Evolutionary conservation across 306 rosid genomes (phyloP), one percentile per base, ranked within the genome.

Genomic region (Clitoria ternatea): DNA sequence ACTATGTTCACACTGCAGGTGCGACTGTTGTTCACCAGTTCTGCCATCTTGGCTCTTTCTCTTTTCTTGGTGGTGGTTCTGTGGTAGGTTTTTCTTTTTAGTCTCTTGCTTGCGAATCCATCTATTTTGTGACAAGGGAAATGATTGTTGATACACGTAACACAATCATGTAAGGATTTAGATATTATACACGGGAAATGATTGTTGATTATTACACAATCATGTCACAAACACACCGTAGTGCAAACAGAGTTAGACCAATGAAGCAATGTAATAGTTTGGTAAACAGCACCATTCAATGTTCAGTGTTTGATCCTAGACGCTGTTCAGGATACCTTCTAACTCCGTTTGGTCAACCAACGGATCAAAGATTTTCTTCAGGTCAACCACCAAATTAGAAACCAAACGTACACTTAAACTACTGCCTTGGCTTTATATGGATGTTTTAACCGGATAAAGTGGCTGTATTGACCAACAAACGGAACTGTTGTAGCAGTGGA

Each of bases 21-120:
- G 95, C 86, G 1, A 83, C 82, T 4, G 95, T 82, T 30, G 85
- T 94, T 72, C 99, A 94, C 81, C 99, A 94, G 59, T 91, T 94
- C 84, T 91, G 96, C 74, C 95, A 80, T 82, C 70, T 91, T 73
- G 97, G 92, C 49, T 86, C 97, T 26, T 87, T 83, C 83, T 85
- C 97, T 27, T 94, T 94, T 70, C 81, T 91, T 53, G 97, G 96
- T 37, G 96, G 92, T 66, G 99, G 99, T 68, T 87, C 99, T 3
- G 90, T 89, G 96, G 98, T 94, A 90, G 36, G 90, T 1, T 80
- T 77, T 22, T 39, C 72, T 42, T 26, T 54, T 37, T 18, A 33
- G 50, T 47, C n/a, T 27, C 32, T 50, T 35, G 23, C 45, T 14
- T 24, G 50, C 55, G 13, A 48, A 56, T 84, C 40, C 29, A 30